Evolutionary conservation across 1,139 yeast genomes (phyloP).

Genomic region (Pneumocystis murina): DNA sequence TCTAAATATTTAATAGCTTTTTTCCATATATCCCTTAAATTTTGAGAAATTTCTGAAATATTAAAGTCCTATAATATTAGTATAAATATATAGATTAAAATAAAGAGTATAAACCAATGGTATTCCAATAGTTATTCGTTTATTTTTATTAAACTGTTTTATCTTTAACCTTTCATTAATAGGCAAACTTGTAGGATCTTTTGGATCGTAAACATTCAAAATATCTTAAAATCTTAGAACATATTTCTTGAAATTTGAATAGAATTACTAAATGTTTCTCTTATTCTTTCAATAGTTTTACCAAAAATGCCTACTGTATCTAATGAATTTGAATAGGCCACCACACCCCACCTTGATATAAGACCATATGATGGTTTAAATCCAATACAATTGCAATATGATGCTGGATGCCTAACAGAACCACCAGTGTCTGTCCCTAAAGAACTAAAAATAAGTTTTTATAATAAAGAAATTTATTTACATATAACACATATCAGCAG

Average conservation of each 20-base stretch:
- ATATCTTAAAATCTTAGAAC: not conserved
- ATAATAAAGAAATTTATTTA: conserved; percentile 2
- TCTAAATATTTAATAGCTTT: conserved; percentile 31
- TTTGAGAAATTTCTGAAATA: conserved; percentile 38
- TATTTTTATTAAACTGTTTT: conserved; percentile 9
- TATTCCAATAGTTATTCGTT: conserved; percentile 13
- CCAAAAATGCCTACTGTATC: conserved; percentile 86
- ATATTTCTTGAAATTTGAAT: not conserved
- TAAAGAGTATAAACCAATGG: conserved; percentile 18
- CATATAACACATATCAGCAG: conserved; percentile 51
- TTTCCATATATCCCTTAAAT: conserved; percentile 36
- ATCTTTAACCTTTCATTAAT: conserved; percentile 18
- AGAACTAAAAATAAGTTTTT: conserved; percentile 21
- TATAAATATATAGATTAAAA: not conserved
- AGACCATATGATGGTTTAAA: conserved; percentile 90
- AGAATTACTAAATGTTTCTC: conserved; percentile 39
- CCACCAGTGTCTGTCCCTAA: conserved; percentile 98
- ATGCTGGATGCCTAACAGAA: conserved; percentile 79
- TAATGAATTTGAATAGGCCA: conserved; percentile 83
- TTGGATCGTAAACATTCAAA: conserved; percentile 35
- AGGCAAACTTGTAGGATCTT: conserved; percentile 67
- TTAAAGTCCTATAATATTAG: conserved; percentile 42
- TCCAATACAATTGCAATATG: conserved; percentile 70
- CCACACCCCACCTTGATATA: conserved; percentile 78
- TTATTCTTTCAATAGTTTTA: conserved; percentile 31